Percentiles rank a stretch among this genome's conserved stretches.
phyloP scores from a whole-genome alignment of 768 basidiomycete genomes.

The Phanerochaete sordida region DNA sequence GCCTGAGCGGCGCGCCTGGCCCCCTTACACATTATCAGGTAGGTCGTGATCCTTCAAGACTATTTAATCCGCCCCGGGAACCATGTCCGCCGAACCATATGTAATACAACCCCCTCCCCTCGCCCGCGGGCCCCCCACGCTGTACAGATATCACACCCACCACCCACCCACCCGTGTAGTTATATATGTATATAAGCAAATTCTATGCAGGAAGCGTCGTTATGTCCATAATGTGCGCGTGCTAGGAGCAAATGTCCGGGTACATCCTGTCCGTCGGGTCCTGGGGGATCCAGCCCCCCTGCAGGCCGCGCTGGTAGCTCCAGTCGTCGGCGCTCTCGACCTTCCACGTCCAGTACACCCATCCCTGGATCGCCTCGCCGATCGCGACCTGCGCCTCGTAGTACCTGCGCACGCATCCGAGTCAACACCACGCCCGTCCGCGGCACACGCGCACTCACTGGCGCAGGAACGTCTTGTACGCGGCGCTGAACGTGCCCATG shows the following conservation, averaged over 20 bases:
- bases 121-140: neutral
- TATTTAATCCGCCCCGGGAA: neutral
- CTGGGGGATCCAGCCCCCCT: constrained; percentile 76
- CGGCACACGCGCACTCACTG: constrained; percentile 38
- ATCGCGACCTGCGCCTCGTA: constrained; percentile 79
- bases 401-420: constrained; percentile 38
- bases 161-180: neutral
- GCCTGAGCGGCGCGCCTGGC: neutral
- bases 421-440: neutral
- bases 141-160: constrained; percentile 1
- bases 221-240: neutral
- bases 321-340: constrained; percentile 73
- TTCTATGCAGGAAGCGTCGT: neutral
- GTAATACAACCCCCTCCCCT: neutral
- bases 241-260: constrained; percentile 51
- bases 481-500: constrained; percentile 50
- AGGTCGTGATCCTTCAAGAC: neutral
- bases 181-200: constrained; percentile 8
- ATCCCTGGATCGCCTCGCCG: constrained; percentile 68
- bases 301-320: constrained; percentile 71
- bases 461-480: constrained; percentile 61
- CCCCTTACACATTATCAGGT: neutral
- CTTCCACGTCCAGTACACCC: constrained; percentile 83
- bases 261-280: constrained; percentile 65
- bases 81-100: neutral